Evolutionary conservation across 1,284 basidiomycete genomes (phyloP), one percentile per base, ranked within the genome.

Genomic region (Rhodofomes roseus): DNA sequence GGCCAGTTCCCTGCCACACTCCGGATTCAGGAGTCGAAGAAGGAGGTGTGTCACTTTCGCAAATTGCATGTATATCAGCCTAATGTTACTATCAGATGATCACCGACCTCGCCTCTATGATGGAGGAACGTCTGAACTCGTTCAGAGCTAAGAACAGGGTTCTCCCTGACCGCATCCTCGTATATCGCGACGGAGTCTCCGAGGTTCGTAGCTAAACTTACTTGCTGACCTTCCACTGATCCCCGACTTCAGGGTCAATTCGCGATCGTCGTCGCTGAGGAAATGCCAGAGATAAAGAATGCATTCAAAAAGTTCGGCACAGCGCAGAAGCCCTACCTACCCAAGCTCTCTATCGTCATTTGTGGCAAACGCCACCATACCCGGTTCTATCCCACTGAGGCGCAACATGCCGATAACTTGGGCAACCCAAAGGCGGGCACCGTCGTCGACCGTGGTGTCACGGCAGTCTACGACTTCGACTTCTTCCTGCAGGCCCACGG

Each of bases 331-430:
- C 73, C 70, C 1, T 93, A 91, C 71, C 75, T 69, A 2, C 92
- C 90, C 1, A 83, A 85, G 66, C 71, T 94, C 8, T 89, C 85
- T 9, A 88, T 92, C 63, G 83, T 93, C 62, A 83, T 93, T 58
- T 92, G 90, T 69, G 86, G 87, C 22, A 93, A 93, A 74, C 83
- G 92, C 1, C 92, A 93, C 65, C 89, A 93, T 69, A 91, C 91
- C 11, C 85, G 91, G 14, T 93, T 93, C 77, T 93, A 84, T 69
- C 89, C 91, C 3, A 86, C 84, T 3, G 78, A 82, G 37, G 70
- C 70, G 1, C 67, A 67, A 11, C 73, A 82, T 41, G 87, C 83
- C 0, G 87, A 86, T 57, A 54, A 65, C 1, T 81, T 89, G 57
- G 87, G 87, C 0, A 92, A 92, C 62, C 86, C 89, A 1, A 80